Evolutionary conservation across 2,329 filamentous ascomycete genomes (phyloP).

Genomic region (Calonectria hongkongensis): DNA sequence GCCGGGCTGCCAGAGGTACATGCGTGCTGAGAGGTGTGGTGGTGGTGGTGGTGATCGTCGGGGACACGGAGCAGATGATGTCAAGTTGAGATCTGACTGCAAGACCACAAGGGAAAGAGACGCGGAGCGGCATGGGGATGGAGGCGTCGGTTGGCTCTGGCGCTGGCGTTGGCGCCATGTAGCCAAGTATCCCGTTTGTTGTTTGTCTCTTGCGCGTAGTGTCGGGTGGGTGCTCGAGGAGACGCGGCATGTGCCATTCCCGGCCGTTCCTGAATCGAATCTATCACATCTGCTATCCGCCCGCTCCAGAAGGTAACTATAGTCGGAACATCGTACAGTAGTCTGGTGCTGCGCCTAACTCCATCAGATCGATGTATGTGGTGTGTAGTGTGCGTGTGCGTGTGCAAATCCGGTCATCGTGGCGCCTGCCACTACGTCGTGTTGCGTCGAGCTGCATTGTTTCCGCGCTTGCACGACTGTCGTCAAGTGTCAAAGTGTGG

Average conservation of each 20-base stretch:
- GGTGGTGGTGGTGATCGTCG: conserved; percentile 17
- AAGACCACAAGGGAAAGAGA: background rate
- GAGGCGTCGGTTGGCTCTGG: conserved; percentile 16
- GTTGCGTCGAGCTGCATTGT: conserved; percentile 20
- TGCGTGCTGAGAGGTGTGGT: background rate
- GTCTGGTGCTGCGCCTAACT: conserved; percentile 9
- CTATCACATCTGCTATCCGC: conserved; percentile 26
- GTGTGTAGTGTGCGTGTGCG: conserved; percentile 5
- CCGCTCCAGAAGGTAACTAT: conserved; percentile 19
- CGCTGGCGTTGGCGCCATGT: conserved; percentile 6
- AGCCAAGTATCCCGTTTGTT: background rate
- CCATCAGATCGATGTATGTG: conserved; percentile 4
- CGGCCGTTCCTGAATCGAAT: conserved; percentile 29
- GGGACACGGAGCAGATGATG: conserved; percentile 23
- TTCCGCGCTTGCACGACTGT: conserved; percentile 24
- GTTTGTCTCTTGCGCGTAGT: conserved; percentile 17
- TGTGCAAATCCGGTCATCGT: background rate
- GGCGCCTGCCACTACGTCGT: conserved; percentile 2
- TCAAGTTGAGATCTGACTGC: conserved; percentile 30
- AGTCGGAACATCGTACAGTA: conserved; percentile 26
- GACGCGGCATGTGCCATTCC: conserved; percentile 22
- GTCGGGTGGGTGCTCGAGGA: conserved; percentile 12
- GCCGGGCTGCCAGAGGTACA: conserved; percentile 7
- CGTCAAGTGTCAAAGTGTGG: conserved; percentile 25
- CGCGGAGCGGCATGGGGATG: conserved; percentile 24